A percentile compares a stretch with the other conserved stretches of the same genome.
Evolutionary conservation across 495 filamentous ascomycete genomes (phyloP).

Genomic region (Bathelium albidoporum): DNA sequence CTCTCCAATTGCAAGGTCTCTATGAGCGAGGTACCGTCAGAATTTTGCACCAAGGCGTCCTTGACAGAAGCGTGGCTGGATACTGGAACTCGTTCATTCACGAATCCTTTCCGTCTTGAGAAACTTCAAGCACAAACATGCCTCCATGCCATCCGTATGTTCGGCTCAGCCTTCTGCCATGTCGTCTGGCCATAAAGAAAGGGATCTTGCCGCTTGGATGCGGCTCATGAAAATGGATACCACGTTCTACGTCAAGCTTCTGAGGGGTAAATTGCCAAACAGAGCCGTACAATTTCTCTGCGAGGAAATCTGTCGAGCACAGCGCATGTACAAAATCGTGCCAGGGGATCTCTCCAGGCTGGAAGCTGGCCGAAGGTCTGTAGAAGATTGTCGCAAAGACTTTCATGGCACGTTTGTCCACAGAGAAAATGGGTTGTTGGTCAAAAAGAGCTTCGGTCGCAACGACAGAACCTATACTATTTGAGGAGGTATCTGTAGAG

Average conservation of each 20-base stretch:
- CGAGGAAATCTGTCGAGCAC: constrained; percentile 35
- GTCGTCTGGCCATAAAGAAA: constrained; percentile 27
- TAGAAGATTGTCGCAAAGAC: constrained; percentile 40
- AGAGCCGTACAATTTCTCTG: constrained; percentile 43
- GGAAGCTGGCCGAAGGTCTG: constrained; percentile 17
- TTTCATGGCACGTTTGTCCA: constrained; percentile 36
- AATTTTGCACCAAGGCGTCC: too few relatives aligned
- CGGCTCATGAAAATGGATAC: constrained; percentile 47
- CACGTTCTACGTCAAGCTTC: constrained; percentile 30
- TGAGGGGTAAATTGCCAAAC: constrained; percentile 42
- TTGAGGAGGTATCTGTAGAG: neutral
- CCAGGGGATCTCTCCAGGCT: constrained; percentile 41
- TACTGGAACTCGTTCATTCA: too few relatives aligned
- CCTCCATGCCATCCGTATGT: constrained; percentile 39
- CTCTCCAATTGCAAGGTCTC: too few relatives aligned
- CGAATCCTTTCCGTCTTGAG: too few relatives aligned
- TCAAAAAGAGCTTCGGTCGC: constrained; percentile 4
- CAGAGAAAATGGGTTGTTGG: constrained; percentile 25
- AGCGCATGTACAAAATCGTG: constrained; percentile 44
- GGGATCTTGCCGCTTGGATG: constrained; percentile 38
- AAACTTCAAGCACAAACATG: constrained; percentile 30
- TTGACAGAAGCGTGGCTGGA: too few relatives aligned
- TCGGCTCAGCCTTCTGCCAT: constrained; percentile 36
- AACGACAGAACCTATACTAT: neutral
- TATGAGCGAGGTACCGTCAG: too few relatives aligned